These are phyloP conservation scores for Malus domestica DNA, from an alignment of 306 rosid genomes.

Conservation along the genomic window DNA sequence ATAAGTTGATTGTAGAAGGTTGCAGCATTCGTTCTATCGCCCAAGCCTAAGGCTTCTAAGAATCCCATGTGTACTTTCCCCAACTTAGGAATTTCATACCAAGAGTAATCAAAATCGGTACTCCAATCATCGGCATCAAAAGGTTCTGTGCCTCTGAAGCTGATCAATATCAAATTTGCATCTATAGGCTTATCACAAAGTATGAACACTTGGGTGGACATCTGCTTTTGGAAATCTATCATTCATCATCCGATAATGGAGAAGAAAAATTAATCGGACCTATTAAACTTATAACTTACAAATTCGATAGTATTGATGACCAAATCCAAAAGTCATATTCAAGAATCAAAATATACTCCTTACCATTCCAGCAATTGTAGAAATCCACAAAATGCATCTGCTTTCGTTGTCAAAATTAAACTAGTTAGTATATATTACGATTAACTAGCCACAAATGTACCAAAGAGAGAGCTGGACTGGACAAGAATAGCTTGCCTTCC, in stretches of 20 bases:
- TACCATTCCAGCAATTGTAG: conserved; percentile 73
- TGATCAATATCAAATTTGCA: conserved; percentile 59
- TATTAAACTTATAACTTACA: not conserved
- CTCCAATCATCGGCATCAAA: conserved; percentile 76
- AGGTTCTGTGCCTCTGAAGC: conserved; percentile 84
- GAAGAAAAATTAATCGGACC: not conserved
- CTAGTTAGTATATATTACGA: not conserved
- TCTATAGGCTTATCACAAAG: conserved; percentile 55
- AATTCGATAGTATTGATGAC: not conserved
- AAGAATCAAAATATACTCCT: conserved; percentile 1
- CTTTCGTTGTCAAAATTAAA: conserved; percentile 7
- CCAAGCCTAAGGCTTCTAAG: conserved; percentile 78
- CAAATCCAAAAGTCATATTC: not conserved
- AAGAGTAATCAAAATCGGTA: conserved; percentile 76
- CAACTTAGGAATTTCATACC: conserved; percentile 59
- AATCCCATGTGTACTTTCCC: conserved; percentile 82
- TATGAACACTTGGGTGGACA: conserved; percentile 58
- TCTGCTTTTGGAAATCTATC: conserved; percentile 51
- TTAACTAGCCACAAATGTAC: not conserved
- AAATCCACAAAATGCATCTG: conserved; percentile 79
- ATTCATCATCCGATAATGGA: not conserved
- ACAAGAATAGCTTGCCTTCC: conserved; percentile 50
- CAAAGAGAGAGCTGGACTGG: not conserved
- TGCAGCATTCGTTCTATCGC: conserved; percentile 35
- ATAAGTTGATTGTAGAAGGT: conserved; percentile 39